Percentiles rank a stretch among this genome's conserved stretches.
phyloP scores from a whole-genome alignment of 345 rosid species.

The Dipteronia dyeriana region DNA sequence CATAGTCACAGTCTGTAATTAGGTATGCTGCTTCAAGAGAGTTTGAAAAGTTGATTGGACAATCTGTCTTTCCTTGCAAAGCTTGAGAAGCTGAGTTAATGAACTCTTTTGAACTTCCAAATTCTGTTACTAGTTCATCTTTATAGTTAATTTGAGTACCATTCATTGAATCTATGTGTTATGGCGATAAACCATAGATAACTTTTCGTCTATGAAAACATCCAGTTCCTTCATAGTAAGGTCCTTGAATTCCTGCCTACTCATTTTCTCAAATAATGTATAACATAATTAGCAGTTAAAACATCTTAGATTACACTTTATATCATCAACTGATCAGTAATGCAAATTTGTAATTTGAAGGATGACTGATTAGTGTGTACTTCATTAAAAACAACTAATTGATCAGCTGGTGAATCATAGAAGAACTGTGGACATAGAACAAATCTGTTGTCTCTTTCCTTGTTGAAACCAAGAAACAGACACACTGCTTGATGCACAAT shows the following conservation, averaged over 20 bases:
- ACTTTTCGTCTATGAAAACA: slow-evolving; percentile 64
- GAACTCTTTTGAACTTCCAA: slow-evolving; percentile 54
- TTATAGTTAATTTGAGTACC: neutral
- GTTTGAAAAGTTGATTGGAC: slow-evolving; percentile 7
- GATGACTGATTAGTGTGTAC: slow-evolving; percentile 21
- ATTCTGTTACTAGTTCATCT: slow-evolving; percentile 20
- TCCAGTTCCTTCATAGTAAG: slow-evolving; percentile 55
- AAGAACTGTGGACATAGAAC: slow-evolving; percentile 42
- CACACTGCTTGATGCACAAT: slow-evolving; percentile 57
- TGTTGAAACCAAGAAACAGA: slow-evolving; percentile 29
- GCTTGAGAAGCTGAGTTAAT: slow-evolving; percentile 38
- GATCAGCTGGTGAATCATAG: too few relatives aligned
- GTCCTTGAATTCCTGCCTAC: slow-evolving; percentile 60
- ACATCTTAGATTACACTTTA: neutral
- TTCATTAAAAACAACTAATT: too few relatives aligned
- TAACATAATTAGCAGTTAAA: neutral
- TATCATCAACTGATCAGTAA: too few relatives aligned
- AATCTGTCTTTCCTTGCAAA: slow-evolving; percentile 36
- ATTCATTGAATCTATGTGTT: slow-evolving; percentile 12
- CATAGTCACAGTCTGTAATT: slow-evolving; percentile 52
- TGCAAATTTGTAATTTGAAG: neutral
- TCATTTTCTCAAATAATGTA: slow-evolving; percentile 38
- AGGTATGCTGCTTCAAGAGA: slow-evolving; percentile 38
- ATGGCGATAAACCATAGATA: slow-evolving; percentile 50
- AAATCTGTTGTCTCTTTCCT: slow-evolving; percentile 36